These are phyloP conservation scores for Penicillium canescens DNA, from an alignment of 495 filamentous ascomycete species.

Conservation along the genomic window DNA sequence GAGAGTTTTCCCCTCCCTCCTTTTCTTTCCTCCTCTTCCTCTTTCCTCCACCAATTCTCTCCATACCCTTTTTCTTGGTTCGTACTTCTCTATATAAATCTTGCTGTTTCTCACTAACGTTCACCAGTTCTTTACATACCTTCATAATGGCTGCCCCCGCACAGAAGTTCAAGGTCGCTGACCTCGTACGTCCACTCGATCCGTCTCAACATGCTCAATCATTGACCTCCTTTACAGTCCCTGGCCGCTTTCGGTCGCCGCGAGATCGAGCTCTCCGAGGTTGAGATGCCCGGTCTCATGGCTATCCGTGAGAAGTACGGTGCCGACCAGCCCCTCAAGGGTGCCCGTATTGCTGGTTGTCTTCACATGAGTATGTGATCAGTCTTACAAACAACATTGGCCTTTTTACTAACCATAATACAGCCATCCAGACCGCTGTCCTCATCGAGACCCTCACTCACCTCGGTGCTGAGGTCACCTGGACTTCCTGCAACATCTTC, in stretches of 20 bases:
- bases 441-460: constrained; percentile 94
- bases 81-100: constrained; percentile 2
- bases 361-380: constrained; percentile 86
- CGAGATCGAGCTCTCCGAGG: constrained; percentile 98
- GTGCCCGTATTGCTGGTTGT: constrained; percentile 92
- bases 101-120: constrained; percentile 10
- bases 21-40: constrained; percentile 17
- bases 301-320: constrained; percentile 89
- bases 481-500: constrained; percentile 98
- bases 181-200: constrained; percentile 64
- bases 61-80: constrained; percentile 8
- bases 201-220: constrained; percentile 6
- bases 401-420: constrained; percentile 13
- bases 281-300: constrained; percentile 99
- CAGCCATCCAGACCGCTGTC: constrained; percentile 97
- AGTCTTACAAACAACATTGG: not conserved
- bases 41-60: constrained; percentile 10
- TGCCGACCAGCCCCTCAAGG: constrained; percentile 86
- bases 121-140: constrained; percentile 10
- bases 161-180: constrained; percentile 94
- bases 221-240: constrained; percentile 49
- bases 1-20: constrained; percentile 23
- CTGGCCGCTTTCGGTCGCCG: constrained; percentile 98
- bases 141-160: constrained; percentile 69
- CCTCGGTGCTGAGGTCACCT: constrained; percentile 97